Evolutionary conservation across 345 rosid species (phyloP).

Genomic region (Litchi chinensis): DNA sequence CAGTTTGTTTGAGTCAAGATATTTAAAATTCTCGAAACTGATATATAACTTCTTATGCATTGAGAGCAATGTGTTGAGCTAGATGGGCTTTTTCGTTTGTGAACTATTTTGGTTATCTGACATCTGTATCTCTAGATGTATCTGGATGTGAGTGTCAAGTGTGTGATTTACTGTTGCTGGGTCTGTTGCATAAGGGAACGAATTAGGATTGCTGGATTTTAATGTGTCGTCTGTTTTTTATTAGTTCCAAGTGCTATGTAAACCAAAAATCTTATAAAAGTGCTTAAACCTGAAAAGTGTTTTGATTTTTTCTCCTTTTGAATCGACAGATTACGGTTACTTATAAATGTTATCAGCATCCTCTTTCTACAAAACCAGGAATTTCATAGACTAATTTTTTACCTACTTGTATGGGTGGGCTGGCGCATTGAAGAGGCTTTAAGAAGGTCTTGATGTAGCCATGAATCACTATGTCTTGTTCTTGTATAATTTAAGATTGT

Average conservation of each 20-base stretch:
- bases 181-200: neutral
- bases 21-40: neutral
- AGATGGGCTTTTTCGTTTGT: neutral
- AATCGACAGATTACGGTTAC: neutral
- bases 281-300: neutral
- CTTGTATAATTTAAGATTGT: slow-evolving; percentile 22
- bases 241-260: neutral
- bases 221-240: neutral
- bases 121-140: neutral
- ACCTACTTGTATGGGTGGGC: neutral
- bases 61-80: neutral
- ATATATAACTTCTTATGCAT: neutral
- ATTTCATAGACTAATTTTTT: neutral
- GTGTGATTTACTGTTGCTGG: neutral
- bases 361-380: neutral
- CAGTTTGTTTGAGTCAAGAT: neutral
- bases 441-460: slow-evolving; percentile 10
- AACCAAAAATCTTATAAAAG: neutral
- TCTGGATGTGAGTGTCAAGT: neutral
- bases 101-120: neutral
- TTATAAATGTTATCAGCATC: neutral
- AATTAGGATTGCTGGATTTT: neutral
- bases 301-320: neutral
- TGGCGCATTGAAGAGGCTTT: neutral
- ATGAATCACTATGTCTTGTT: slow-evolving; percentile 1